Base-by-base conservation (phyloP, 148 eudicot genomes). In the Agrostemma githago region DNA sequence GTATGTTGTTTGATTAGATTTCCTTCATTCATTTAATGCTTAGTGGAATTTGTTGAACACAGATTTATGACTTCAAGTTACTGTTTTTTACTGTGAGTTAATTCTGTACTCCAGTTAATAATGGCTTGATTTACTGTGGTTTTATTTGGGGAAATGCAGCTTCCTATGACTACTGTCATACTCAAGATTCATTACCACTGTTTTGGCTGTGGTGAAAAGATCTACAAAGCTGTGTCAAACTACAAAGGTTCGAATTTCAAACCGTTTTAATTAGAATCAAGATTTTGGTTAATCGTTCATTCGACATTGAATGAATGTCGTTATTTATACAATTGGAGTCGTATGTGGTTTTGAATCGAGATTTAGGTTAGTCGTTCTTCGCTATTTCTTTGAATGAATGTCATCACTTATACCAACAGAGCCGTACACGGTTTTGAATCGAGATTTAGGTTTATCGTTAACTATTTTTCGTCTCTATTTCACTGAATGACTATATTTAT, bases 111-210 rank as follows among this genome's bases (percentile, higher is more conserved):
- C n/a, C n/a, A 37, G 15, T 43, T 65, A 38, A 65, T 39, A 14
- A 5, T 15, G 19, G 17, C 48, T 15, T 66, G 26, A 40, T 66
- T 66, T 66, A 66, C 51, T 41, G 69, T n/a, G 2, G 14, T 43
- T 17, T 43, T 44, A 17, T 41, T 66, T 16, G 44, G 34, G 39
- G n/a, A 12, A 5, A 12, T 43, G 57, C 82, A 93, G 98, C 81
- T 78, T n/a, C 79, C 85, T 3, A 83, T 86, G 56, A 76, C 83
- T 5, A 89, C 96, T 43, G 89, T 86, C 60, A 80, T 84, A 77
- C 60, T 94, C 85, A 94, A 87, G 86, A 79, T 94, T 62, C 65
- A 68, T 4, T 83, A 85, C 71, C 98, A 94, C 59, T 94, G 98
- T 57, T 56, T 82, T 21, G 98, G 98, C n/a, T 94, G 98, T 72